Base-by-base conservation (phyloP, 2,329 filamentous ascomycete genomes). In the Fusarium subglutinans region DNA sequence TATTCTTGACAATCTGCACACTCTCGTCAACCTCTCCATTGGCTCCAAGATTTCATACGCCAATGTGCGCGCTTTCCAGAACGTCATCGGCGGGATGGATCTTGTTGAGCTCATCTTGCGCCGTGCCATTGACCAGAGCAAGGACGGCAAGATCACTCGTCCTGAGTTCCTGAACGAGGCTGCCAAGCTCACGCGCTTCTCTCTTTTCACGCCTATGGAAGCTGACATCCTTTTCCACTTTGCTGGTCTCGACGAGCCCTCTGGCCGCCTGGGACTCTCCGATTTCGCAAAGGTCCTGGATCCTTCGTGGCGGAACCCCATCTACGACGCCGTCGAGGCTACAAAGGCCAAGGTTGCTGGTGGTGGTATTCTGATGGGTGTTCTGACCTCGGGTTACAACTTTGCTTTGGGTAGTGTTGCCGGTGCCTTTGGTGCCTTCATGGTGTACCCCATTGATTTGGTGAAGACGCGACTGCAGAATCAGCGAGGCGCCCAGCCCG, bases 401-500 rank as follows among this genome's bases (percentile, higher is more conserved):
- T 99, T 99, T 81, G 91, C 86, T 7, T 90, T 99, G 12, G 96
- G 96, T 68, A 95, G 93, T 81, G 77, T 98, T 76, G 96, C 96
- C 13, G 96, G 96, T 84, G 96, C 96, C 15, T 99, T 99, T 81
- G 96, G 96, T 82, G 96, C 96, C 18, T 98, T 99, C 82, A 98
- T 99, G 94, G 96, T 99, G 61, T 99, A 99, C 82, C 96, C 96
- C 30, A 98, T 99, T 80, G 96, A 99, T 86, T 86, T 99, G 70
- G 96, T 99, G 83, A 99, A 99, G 90, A 99, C 96, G 3, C 92
- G 96, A 70, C 93, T 99, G 91, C 96, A 99, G 84, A 99, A 99
- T 86, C 96, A 99, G 87, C 91, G 96, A 76, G 91, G 90, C 58
- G 90, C 90, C 9, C 90, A 92, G 57, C 94, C 95, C 2, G 96